Evolutionary conservation across 257 asterid species (phyloP), one percentile per base, ranked within the genome.

Genomic region (Petunia axillaris): DNA sequence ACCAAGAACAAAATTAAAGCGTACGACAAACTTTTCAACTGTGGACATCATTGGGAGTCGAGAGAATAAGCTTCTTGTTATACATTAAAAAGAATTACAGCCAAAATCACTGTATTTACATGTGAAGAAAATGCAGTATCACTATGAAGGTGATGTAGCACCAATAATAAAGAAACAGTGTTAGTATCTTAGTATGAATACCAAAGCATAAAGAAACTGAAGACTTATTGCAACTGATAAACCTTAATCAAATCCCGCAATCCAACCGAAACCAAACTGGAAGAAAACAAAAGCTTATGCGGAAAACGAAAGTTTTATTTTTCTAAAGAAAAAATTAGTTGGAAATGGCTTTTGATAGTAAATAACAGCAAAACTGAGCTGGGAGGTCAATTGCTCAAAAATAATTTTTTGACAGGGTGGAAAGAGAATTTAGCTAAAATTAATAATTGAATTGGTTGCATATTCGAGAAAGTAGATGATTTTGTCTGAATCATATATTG

Each of bases 351-450:
- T 25, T 64, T 0, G 71, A 38, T 25, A 64, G 48, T 48, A 10
- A 25, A 0, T 46, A 35, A 46, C 77, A 46, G 59, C 59, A 70
- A 48, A 48, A 71, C 35, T 10, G 62, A 48, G 62, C 13, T 57
- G 62, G 62, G 25, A 55, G 62, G 40, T 44, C 57, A 71, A 71
- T 48, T 70, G 59, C 43, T 46, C 25, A 25, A 5, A 46, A 46
- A 70, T 70, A 4, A 48, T 25, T 48, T 25, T 5, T 48, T 35
- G 60, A 35, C 62, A 71, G 62, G 15, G 77, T 71, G 77, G 77
- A 35, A 71, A 70, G 8, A 50, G 77, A 71, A 71, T 71, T 71
- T 48, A 71, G 43, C 44, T 48, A 71, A 71, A 71, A 25, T 25
- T 43, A 9, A 71, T 71, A 44, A 48, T 71, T 71, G 60, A 48